phyloP scores from a whole-genome alignment of 2,329 filamentous ascomycete species.

The Colletotrichum nymphaeae region DNA sequence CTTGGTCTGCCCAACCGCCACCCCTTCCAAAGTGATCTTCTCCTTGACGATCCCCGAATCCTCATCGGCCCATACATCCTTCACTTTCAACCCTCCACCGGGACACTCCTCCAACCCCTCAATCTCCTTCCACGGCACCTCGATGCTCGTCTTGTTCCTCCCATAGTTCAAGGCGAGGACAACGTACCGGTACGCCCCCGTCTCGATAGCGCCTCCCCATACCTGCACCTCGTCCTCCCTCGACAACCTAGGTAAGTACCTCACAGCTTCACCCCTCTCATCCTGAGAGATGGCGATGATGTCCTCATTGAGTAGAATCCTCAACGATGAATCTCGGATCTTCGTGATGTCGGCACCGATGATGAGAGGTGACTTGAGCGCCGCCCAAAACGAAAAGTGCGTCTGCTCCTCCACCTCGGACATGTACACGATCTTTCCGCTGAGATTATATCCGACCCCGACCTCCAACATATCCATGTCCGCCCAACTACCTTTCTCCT shows the following conservation, averaged over 20 bases:
- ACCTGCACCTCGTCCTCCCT: slow-evolving; percentile 41
- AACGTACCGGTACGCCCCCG: slow-evolving; percentile 20
- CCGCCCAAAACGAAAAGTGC: slow-evolving; percentile 58
- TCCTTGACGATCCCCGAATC: neutral
- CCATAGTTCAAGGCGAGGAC: slow-evolving; percentile 37
- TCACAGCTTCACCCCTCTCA: slow-evolving; percentile 40
- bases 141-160: slow-evolving; percentile 21
- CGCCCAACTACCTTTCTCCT: slow-evolving; percentile 41
- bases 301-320: slow-evolving; percentile 36
- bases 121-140: slow-evolving; percentile 20
- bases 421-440: slow-evolving; percentile 37
- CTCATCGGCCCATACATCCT: slow-evolving; percentile 10
- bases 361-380: slow-evolving; percentile 57
- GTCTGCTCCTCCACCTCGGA: slow-evolving; percentile 48
- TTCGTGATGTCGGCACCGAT: slow-evolving; percentile 52
- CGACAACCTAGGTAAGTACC: slow-evolving; percentile 39
- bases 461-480: slow-evolving; percentile 57
- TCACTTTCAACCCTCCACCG: slow-evolving; percentile 1
- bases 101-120: slow-evolving; percentile 1
- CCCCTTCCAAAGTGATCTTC: neutral
- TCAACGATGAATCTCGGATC: slow-evolving; percentile 38
- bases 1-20: slow-evolving; percentile 17
- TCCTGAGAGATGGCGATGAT: slow-evolving; percentile 49
- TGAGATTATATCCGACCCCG: slow-evolving; percentile 49
- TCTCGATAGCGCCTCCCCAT: slow-evolving; percentile 41